Conservation (phyloP, 2,329 filamentous ascomycete genomes). For the Trichophyton schoenleinii region DNA sequence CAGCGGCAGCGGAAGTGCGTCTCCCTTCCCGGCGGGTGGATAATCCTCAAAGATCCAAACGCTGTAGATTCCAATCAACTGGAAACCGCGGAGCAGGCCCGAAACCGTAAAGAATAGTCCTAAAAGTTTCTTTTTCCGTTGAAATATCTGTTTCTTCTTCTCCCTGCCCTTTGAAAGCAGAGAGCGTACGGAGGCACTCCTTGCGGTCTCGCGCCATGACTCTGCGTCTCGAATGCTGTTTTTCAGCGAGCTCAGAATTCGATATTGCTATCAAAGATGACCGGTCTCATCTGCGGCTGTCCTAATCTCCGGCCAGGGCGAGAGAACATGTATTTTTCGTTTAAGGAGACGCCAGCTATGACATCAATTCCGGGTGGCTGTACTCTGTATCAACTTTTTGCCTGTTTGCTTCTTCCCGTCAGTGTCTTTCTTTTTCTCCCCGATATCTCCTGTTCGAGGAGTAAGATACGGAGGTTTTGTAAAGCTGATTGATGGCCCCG, state of each 20-base stretch:
- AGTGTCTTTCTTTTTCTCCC: neutral
- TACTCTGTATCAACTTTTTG: neutral
- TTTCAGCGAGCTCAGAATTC: neutral
- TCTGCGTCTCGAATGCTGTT: neutral
- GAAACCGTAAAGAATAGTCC: neutral
- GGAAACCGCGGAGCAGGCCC: slow-evolving; percentile 3
- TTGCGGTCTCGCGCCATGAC: neutral
- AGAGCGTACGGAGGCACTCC: no score
- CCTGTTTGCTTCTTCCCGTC: neutral
- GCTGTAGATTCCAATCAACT: neutral
- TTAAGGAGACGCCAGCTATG: neutral
- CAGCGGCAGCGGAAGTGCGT: neutral
- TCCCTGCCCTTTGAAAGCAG: neutral
- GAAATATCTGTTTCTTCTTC: neutral
- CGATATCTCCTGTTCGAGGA: neutral
- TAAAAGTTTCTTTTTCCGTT: neutral
- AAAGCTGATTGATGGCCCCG: no score
- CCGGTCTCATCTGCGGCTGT: neutral
- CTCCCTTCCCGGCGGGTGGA: neutral
- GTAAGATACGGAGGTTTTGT: no score
- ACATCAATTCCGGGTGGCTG: neutral
- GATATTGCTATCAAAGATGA: neutral
- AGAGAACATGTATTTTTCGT: neutral
- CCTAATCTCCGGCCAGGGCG: neutral
- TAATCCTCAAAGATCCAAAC: neutral